Conservation (phyloP, 768 basidiomycete species). For the Calocera cornea region DNA sequence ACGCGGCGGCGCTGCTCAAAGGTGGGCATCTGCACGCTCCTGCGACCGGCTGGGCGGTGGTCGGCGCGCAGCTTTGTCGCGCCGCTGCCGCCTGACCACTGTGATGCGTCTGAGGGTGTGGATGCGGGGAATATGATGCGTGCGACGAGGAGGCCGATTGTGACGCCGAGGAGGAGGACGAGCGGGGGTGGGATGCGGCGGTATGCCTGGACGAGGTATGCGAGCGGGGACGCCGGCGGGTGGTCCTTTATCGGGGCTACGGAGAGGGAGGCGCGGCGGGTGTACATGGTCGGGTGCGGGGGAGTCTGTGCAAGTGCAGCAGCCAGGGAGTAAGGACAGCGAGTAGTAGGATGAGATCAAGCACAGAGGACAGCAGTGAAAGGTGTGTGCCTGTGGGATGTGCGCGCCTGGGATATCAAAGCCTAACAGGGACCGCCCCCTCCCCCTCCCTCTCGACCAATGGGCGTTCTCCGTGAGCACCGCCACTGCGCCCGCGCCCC, state of each 20-base stretch:
- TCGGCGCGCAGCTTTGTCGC: not conserved
- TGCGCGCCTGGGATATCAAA: too few species aligned
- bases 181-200: conserved; percentile 4
- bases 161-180: conserved; percentile 42
- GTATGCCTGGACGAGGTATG: not conserved
- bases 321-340: too few species aligned
- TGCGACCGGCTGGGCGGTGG: not conserved
- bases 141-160: conserved; percentile 47
- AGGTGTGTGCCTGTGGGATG: too few species aligned
- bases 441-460: too few species aligned
- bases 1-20: conserved; percentile 73
- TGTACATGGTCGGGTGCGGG: not conserved
- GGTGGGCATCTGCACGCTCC: conserved; percentile 43
- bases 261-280: not conserved
- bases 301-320: not conserved
- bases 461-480: too few species aligned
- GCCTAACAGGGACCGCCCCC: too few species aligned
- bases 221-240: not conserved
- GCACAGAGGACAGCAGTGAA: too few species aligned
- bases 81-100: not conserved
- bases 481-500: too few species aligned
- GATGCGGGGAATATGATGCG: conserved; percentile 21
- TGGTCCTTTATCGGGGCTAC: not conserved
- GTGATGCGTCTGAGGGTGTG: not conserved
- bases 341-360: too few species aligned